These are phyloP conservation scores for Suillus spraguei DNA, from an alignment of 768 basidiomycete species.

Conservation along the genomic window DNA sequence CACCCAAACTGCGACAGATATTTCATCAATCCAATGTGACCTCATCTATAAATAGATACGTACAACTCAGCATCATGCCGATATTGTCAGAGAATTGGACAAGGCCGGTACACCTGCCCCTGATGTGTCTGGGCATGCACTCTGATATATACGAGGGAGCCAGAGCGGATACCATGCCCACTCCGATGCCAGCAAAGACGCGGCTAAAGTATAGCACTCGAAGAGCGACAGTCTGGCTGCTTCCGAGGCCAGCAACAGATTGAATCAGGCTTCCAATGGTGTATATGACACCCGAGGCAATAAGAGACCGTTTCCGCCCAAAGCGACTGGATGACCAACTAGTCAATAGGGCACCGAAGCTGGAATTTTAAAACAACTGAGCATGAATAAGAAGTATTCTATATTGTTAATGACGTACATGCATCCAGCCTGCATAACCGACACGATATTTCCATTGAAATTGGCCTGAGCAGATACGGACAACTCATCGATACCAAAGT, in stretches of 20 bases:
- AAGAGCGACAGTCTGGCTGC: constrained; percentile 31
- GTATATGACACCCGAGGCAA: constrained; percentile 44
- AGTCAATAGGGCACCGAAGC: constrained; percentile 42
- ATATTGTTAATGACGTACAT: constrained; percentile 34
- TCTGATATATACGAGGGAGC: constrained; percentile 50
- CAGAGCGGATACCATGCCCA: constrained; percentile 49
- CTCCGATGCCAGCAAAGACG: constrained; percentile 58
- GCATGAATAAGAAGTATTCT: background rate
- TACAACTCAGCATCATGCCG: constrained; percentile 30
- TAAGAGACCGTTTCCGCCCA: constrained; percentile 44
- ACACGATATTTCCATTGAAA: constrained; percentile 48
- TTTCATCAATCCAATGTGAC: background rate
- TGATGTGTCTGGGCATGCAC: constrained; percentile 42
- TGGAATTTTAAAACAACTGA: constrained; percentile 15
- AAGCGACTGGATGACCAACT: constrained; percentile 40
- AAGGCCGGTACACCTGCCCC: constrained; percentile 47
- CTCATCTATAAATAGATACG: constrained; percentile 9
- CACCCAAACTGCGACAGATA: constrained; percentile 38
- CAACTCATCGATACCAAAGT: constrained; percentile 44
- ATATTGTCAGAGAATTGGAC: constrained; percentile 33
- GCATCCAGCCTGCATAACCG: constrained; percentile 46
- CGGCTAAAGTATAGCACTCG: constrained; percentile 43
- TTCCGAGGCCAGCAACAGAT: constrained; percentile 41
- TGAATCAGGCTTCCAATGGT: constrained; percentile 46
- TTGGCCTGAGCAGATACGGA: constrained; percentile 34